Evolutionary conservation across 2,329 filamentous ascomycete species (phyloP).

Genomic region (Cladosporium sp.): DNA sequence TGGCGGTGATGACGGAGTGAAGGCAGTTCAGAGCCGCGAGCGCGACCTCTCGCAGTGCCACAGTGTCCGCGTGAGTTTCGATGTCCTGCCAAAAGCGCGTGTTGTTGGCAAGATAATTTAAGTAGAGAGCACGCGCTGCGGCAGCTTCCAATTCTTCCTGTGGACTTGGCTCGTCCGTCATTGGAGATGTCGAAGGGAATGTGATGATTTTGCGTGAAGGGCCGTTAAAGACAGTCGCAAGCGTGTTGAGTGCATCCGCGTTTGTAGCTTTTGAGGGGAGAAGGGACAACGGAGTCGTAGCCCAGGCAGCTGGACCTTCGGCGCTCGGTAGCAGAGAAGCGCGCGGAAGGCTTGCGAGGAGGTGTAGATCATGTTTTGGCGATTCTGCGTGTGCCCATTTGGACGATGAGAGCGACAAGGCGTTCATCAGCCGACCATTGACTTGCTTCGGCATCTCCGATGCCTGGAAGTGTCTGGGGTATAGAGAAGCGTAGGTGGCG

Average conservation of each 20-base stretch:
- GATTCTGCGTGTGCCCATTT: slow-evolving; percentile 52
- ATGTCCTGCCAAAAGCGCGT: slow-evolving; percentile 51
- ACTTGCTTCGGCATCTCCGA: slow-evolving; percentile 43
- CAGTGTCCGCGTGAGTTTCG: slow-evolving; percentile 50
- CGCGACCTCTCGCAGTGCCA: slow-evolving; percentile 55
- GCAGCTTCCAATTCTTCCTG: slow-evolving; percentile 42
- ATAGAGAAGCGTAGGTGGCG: slow-evolving; percentile 51
- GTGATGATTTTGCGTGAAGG: slow-evolving; percentile 36
- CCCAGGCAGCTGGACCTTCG: slow-evolving; percentile 18
- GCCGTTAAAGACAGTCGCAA: slow-evolving; percentile 55
- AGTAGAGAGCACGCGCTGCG: slow-evolving; percentile 53
- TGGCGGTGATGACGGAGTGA: slow-evolving; percentile 49
- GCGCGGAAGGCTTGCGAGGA: slow-evolving; percentile 56
- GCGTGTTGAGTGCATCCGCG: slow-evolving; percentile 50
- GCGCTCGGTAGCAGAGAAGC: slow-evolving; percentile 46
- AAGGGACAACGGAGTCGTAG: slow-evolving; percentile 43
- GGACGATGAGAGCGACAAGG: slow-evolving; percentile 41
- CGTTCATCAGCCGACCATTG: slow-evolving; percentile 43
- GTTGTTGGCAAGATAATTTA: slow-evolving; percentile 49
- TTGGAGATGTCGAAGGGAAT: slow-evolving; percentile 29
- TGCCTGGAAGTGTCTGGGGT: slow-evolving; percentile 52
- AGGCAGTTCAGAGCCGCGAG: slow-evolving; percentile 53
- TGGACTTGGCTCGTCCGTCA: slow-evolving; percentile 14
- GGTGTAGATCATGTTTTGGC: slow-evolving; percentile 53
- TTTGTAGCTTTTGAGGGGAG: slow-evolving; percentile 52